Evolutionary conservation across 202 grass and related monocot genomes (phyloP).

Genomic region (Carex sylvatica): DNA sequence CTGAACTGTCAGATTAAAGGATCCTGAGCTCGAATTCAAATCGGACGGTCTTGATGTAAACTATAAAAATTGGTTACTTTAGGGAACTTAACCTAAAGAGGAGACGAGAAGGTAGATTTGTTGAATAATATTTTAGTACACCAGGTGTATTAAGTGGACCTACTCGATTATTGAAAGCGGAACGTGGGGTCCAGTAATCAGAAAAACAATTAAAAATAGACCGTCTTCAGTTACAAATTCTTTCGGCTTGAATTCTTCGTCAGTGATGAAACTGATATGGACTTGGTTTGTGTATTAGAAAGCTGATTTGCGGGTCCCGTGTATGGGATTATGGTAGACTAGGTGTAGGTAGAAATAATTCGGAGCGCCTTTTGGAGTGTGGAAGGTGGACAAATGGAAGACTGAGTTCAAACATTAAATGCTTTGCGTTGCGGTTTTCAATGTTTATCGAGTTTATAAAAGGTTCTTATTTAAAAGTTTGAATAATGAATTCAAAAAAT

Average conservation of each 20-base stretch:
- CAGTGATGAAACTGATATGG: neutral
- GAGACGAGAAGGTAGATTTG: neutral
- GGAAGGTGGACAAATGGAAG: neutral
- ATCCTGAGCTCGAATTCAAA: too few species aligned
- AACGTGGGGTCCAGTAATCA: neutral
- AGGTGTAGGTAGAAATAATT: neutral
- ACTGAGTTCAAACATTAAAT: conserved; percentile 7
- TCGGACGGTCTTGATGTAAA: too few species aligned
- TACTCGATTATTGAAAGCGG: neutral
- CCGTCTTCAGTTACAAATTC: neutral
- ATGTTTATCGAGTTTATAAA: neutral
- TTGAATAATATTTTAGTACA: neutral
- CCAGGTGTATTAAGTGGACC: neutral
- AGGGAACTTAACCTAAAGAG: too few species aligned
- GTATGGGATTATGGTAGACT: neutral
- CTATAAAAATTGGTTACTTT: too few species aligned
- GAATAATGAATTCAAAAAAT: too few species aligned
- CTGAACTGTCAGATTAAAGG: too few species aligned
- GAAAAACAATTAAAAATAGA: neutral
- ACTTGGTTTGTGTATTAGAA: neutral
- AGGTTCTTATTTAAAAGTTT: too few species aligned
- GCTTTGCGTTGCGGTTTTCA: neutral
- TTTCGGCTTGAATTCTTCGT: neutral
- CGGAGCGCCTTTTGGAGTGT: neutral
- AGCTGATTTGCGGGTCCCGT: neutral